phyloP scores from a whole-genome alignment of 2,329 filamentous ascomycete genomes.

The Raffaelea arxii region DNA sequence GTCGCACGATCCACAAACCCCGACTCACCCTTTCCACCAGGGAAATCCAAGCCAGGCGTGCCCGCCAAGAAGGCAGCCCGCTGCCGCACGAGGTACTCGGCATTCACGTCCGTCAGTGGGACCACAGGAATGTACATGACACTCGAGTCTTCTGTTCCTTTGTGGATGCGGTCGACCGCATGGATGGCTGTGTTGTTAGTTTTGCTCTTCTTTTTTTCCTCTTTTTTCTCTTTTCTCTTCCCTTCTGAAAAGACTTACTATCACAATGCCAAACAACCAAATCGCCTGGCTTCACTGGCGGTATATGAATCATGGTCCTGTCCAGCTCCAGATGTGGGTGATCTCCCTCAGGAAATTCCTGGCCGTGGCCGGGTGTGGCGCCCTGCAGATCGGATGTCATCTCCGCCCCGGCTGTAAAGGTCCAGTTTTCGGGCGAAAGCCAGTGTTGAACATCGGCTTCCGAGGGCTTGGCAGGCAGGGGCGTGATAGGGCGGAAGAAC shows the following conservation, averaged over 20 bases:
- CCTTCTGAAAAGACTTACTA: no score
- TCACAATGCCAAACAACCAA: constrained; percentile 82
- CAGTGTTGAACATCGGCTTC: constrained; percentile 20
- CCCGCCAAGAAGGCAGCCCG: constrained; percentile 61
- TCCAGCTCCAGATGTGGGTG: constrained; percentile 63
- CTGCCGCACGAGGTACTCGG: constrained; percentile 60
- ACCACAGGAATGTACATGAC: constrained; percentile 87
- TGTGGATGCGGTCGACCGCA: constrained; percentile 71
- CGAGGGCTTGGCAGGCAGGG: neutral
- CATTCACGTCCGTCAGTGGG: constrained; percentile 67
- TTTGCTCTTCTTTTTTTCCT: neutral
- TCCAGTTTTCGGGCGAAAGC: constrained; percentile 32
- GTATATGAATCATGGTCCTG: constrained; percentile 62
- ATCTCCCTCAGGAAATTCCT: constrained; percentile 50
- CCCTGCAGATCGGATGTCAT: constrained; percentile 46
- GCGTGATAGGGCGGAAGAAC: constrained; percentile 57
- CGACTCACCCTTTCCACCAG: constrained; percentile 59
- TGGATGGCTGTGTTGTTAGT: constrained; percentile 46
- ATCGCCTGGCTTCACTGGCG: constrained; percentile 60
- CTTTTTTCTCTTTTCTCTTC: neutral
- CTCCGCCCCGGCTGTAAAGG: constrained; percentile 14
- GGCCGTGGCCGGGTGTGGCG: constrained; percentile 55
- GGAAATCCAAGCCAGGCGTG: constrained; percentile 60
- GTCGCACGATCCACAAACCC: constrained; percentile 38
- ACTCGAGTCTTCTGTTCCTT: constrained; percentile 62